phyloP scores from a whole-genome alignment of 176 grass and related monocot species.

The Bolboschoenus planiculmis region DNA sequence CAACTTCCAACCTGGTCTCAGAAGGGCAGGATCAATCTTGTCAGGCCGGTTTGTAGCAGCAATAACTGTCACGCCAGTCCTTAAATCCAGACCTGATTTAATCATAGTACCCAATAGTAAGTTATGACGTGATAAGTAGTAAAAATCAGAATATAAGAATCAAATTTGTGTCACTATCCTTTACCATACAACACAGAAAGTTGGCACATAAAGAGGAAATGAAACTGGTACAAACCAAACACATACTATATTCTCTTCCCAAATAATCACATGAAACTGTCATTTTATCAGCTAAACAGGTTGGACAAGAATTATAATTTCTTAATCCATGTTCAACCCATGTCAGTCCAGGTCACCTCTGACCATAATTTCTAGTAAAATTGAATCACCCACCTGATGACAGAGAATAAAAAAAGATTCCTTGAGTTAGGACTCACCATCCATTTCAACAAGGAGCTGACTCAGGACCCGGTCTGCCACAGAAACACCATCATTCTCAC shows the following conservation, averaged over 20 bases:
- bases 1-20: slow-evolving; percentile 59
- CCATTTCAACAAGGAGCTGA: slow-evolving; percentile 92
- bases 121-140: background rate
- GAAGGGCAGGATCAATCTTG: slow-evolving; percentile 88
- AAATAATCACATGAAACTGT: background rate
- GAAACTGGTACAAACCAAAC: background rate
- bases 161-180: background rate
- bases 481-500: slow-evolving; percentile 53
- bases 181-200: background rate
- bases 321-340: background rate
- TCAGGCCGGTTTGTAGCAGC: slow-evolving; percentile 94
- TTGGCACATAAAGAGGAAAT: background rate
- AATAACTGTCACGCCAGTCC: slow-evolving; percentile 66
- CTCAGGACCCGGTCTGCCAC: slow-evolving; percentile 77
- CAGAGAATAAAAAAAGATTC: background rate
- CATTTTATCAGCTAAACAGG: background rate
- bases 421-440: slow-evolving; percentile 46
- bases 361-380: background rate
- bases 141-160: background rate
- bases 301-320: background rate
- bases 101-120: background rate
- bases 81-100: slow-evolving; percentile 69
- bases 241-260: background rate
- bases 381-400: background rate
- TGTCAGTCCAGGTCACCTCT: background rate